Percentiles rank a stretch among this genome's conserved stretches.
Conservation (phyloP, 768 basidiomycete species). For the Paxillus involutus region DNA sequence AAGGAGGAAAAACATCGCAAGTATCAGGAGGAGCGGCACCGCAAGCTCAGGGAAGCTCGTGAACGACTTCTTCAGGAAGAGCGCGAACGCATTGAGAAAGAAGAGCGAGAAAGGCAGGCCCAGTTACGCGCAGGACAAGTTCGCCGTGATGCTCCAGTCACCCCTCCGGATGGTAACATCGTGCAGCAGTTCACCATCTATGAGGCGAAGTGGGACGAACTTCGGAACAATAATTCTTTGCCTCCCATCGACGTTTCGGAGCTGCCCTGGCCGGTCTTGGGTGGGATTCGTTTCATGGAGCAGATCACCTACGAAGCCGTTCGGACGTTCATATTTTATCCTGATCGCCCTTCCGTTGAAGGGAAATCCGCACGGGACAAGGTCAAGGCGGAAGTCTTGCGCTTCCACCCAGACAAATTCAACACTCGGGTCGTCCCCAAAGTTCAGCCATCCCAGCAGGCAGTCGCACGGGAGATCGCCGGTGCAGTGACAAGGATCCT, state of each 20-base stretch:
- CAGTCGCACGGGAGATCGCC: conserved; percentile 35
- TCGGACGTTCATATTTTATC: conserved; percentile 40
- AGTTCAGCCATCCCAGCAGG: conserved; percentile 33
- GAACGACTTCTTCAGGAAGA: conserved; percentile 9
- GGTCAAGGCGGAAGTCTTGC: conserved; percentile 45
- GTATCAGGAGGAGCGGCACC: conserved; percentile 1
- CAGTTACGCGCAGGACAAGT: conserved; percentile 20
- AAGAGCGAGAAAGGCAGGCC: conserved; percentile 20
- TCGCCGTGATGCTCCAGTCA: conserved; percentile 1
- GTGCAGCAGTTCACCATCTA: conserved; percentile 23
- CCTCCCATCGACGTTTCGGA: conserved; percentile 28
- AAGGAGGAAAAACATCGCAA: conserved; percentile 3
- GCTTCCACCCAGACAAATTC: conserved; percentile 61
- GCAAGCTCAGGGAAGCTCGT: conserved; percentile 5
- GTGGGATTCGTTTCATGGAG: conserved; percentile 12
- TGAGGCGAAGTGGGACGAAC: conserved; percentile 38
- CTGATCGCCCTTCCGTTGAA: conserved; percentile 26
- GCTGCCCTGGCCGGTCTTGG: conserved; percentile 47
- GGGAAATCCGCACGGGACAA: conserved; percentile 35
- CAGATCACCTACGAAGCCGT: conserved; percentile 39
- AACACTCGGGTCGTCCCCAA: conserved; percentile 34
- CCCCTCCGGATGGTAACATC: conserved; percentile 4
- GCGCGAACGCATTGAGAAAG: conserved; percentile 16
- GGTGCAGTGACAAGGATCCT: conserved; percentile 42
- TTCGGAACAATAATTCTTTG: conserved; percentile 22